These are phyloP conservation scores for Chlamydomonas eustigma DNA, from an alignment of 139 green algal genomes.

Conservation along the genomic window DNA sequence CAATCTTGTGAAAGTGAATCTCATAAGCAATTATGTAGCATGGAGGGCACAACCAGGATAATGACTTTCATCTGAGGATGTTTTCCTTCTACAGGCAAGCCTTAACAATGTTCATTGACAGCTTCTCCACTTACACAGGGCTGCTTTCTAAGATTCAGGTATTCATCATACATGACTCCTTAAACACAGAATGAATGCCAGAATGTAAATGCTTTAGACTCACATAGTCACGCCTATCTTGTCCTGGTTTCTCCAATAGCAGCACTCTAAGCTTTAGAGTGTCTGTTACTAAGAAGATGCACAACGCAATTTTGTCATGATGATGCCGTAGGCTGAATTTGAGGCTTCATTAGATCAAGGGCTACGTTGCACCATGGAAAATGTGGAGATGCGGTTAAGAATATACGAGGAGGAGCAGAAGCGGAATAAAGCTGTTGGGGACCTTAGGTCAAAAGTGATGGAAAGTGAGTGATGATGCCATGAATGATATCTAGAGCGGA, in stretches of 20 bases:
- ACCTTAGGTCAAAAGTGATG: slow-evolving; percentile 25
- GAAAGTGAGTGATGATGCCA: slow-evolving; percentile 7
- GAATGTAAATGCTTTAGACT: too few species aligned
- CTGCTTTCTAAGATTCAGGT: slow-evolving; percentile 33
- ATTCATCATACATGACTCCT: not conserved
- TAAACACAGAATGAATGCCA: too few species aligned
- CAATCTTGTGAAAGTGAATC: too few species aligned
- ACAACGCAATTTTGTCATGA: too few species aligned
- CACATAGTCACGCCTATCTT: too few species aligned
- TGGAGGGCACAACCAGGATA: too few species aligned
- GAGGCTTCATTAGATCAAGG: slow-evolving; percentile 34
- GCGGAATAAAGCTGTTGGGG: slow-evolving; percentile 15
- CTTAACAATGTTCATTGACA: slow-evolving; percentile 35
- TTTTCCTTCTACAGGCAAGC: slow-evolving; percentile 24
- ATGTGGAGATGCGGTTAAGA: slow-evolving; percentile 27
- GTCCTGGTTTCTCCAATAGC: too few species aligned
- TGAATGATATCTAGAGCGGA: too few species aligned
- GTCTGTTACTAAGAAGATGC: too few species aligned
- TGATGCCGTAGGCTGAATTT: slow-evolving; percentile 42
- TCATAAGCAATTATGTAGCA: too few species aligned
- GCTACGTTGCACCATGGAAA: slow-evolving; percentile 29
- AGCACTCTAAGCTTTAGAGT: too few species aligned
- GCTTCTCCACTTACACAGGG: slow-evolving; percentile 33
- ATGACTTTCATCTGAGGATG: too few species aligned
- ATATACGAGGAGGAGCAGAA: slow-evolving; percentile 24